Conservation (phyloP, 2,329 filamentous ascomycete species). For the Xylariaceae sp. region DNA sequence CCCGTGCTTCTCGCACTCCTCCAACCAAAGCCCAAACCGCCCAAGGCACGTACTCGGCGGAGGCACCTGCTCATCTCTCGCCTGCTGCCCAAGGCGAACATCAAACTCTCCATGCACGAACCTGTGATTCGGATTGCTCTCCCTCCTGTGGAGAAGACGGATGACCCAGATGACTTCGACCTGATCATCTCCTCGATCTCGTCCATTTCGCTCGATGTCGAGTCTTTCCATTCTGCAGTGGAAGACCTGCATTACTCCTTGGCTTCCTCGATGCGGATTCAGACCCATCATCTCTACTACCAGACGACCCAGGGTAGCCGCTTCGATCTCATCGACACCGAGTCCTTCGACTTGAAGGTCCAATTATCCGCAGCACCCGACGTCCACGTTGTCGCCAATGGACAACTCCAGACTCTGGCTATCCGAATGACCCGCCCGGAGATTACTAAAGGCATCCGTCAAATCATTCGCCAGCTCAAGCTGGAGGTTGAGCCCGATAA, state of each 20-base stretch:
- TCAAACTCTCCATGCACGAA: slow-evolving; percentile 96
- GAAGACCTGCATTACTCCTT: slow-evolving; percentile 84
- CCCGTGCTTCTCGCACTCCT: slow-evolving; percentile 76
- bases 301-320: slow-evolving; percentile 78
- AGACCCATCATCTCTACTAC: slow-evolving; percentile 88
- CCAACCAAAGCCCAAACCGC: slow-evolving; percentile 46
- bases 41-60: slow-evolving; percentile 39
- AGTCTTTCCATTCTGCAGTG: slow-evolving; percentile 87
- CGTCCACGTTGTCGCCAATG: slow-evolving; percentile 73
- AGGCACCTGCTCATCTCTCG: slow-evolving; percentile 73
- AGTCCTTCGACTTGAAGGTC: slow-evolving; percentile 80
- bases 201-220: slow-evolving; percentile 84
- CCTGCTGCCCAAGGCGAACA: slow-evolving; percentile 86
- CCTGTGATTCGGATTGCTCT: slow-evolving; percentile 87
- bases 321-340: slow-evolving; percentile 82
- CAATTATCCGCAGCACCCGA: slow-evolving; percentile 82
- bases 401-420: slow-evolving; percentile 78
- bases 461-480: slow-evolving; percentile 81
- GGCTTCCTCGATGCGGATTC: slow-evolving; percentile 72
- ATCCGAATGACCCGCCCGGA: slow-evolving; percentile 87
- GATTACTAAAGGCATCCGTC: slow-evolving; percentile 84
- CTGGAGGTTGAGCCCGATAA: slow-evolving; percentile 63
- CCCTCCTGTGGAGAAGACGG: slow-evolving; percentile 63
- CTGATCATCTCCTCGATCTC: slow-evolving; percentile 93
- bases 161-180: slow-evolving; percentile 77